phyloP scores from a whole-genome alignment of 495 filamentous ascomycete species.

The Clavariopsis aquatica region DNA sequence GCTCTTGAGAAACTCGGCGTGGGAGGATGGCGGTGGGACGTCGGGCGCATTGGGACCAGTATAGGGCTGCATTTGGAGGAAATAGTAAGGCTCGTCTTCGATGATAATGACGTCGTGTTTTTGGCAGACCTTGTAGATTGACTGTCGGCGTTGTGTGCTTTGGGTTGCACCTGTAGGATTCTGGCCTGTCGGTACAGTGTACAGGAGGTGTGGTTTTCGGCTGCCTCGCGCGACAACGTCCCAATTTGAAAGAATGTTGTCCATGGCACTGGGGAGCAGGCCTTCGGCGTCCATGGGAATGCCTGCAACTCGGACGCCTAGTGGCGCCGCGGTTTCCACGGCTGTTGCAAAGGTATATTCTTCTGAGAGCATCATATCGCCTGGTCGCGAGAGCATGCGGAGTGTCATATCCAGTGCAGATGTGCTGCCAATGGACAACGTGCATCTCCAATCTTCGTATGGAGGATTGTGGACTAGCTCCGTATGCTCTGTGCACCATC shows the following conservation, averaged over 20 bases:
- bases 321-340: slow-evolving; percentile 74
- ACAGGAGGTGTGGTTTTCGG: slow-evolving; percentile 73
- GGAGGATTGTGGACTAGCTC: slow-evolving; percentile 72
- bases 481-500: slow-evolving; percentile 91
- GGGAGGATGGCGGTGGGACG: slow-evolving; percentile 55
- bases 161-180: slow-evolving; percentile 92
- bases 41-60: slow-evolving; percentile 54
- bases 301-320: slow-evolving; percentile 73
- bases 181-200: slow-evolving; percentile 84
- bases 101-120: slow-evolving; percentile 85
- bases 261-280: slow-evolving; percentile 65
- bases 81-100: slow-evolving; percentile 96
- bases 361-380: slow-evolving; percentile 76
- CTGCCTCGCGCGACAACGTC: slow-evolving; percentile 57
- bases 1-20: slow-evolving; percentile 60
- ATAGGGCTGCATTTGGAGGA: slow-evolving; percentile 92
- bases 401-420: slow-evolving; percentile 73
- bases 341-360: slow-evolving; percentile 84
- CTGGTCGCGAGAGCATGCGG: slow-evolving; percentile 72
- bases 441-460: slow-evolving; percentile 82
- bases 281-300: slow-evolving; percentile 78
- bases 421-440: slow-evolving; percentile 75
- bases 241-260: slow-evolving; percentile 69
- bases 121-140: slow-evolving; percentile 73
- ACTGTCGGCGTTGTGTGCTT: slow-evolving; percentile 60